Evolutionary conservation across 345 rosid genomes (phyloP).

Genomic region (Salix viminalis): DNA sequence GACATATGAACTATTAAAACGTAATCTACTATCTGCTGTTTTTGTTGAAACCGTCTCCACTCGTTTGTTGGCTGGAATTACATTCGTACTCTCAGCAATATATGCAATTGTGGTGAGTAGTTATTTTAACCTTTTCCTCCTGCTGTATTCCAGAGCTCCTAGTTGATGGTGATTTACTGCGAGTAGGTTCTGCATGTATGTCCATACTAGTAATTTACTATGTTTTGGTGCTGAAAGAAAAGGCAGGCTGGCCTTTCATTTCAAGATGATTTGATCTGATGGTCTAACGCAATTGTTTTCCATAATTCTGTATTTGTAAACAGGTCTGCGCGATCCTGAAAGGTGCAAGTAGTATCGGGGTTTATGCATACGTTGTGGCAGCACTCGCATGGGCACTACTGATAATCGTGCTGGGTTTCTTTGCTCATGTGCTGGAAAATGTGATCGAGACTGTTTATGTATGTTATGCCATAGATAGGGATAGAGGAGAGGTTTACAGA

Average conservation of each 20-base stretch:
- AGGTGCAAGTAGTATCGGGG: conserved; percentile 59
- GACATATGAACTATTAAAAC: conserved; percentile 83
- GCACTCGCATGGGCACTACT: conserved; percentile 59
- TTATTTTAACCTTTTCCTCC: neutral
- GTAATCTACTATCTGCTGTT: conserved; percentile 86
- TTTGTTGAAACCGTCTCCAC: conserved; percentile 84
- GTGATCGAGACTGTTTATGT: conserved; percentile 78
- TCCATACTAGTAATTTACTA: neutral
- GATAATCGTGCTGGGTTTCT: conserved; percentile 53
- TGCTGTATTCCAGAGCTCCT: neutral
- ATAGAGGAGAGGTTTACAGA: conserved; percentile 80
- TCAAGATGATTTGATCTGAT: neutral
- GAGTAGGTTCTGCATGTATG: neutral
- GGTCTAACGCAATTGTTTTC: neutral
- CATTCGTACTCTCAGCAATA: conserved; percentile 68
- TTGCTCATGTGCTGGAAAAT: conserved; percentile 74
- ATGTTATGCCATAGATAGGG: conserved; percentile 77
- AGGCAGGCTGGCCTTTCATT: no score
- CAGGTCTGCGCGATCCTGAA: conserved; percentile 69
- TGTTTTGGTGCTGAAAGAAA: neutral
- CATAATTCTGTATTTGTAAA: conserved; percentile 2
- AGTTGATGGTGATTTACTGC: neutral
- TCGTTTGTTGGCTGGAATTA: conserved; percentile 63
- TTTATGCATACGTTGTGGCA: conserved; percentile 52
- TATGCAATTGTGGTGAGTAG: conserved; percentile 69